A percentile compares a stretch with the other conserved stretches of the same genome.
These are phyloP conservation scores for Phytophthora meadii DNA, from an alignment of 352 stramenopile species.

Conservation along the genomic window DNA sequence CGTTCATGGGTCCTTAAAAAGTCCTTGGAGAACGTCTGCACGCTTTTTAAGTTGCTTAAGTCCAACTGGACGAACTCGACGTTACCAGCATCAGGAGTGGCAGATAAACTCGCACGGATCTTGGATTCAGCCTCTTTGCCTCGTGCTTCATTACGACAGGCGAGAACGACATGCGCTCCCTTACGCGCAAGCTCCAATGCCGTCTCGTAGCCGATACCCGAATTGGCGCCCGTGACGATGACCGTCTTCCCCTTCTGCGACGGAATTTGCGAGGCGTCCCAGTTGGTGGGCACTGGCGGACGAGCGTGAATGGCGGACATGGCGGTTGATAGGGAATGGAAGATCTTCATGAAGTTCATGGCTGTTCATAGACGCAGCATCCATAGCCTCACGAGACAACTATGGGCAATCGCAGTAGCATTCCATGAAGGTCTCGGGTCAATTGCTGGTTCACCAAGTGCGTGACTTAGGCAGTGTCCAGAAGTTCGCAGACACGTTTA, in stretches of 20 bases:
- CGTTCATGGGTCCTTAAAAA: conserved; percentile 33
- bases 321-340: neutral
- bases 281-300: conserved; percentile 18
- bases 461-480: too few species aligned
- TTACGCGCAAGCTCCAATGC: conserved; percentile 39
- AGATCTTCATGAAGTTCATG: conserved; percentile 2
- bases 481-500: conserved; percentile 50
- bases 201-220: conserved; percentile 44
- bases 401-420: conserved; percentile 27
- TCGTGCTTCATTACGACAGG: conserved; percentile 36
- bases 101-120: conserved; percentile 15
- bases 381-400: neutral
- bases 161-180: conserved; percentile 39
- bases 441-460: too few species aligned
- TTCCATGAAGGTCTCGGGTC: conserved; percentile 3
- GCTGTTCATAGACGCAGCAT: neutral
- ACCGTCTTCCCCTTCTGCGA: conserved; percentile 23
- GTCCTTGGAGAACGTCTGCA: conserved; percentile 43
- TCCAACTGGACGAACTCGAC: conserved; percentile 57
- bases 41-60: conserved; percentile 43
- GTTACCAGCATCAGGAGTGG: conserved; percentile 13
- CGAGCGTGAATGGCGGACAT: conserved; percentile 14
- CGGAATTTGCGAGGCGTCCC: conserved; percentile 34
- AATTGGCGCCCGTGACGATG: conserved; percentile 48
- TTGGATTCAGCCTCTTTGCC: conserved; percentile 17